A percentile compares a stretch with the other conserved stretches of the same genome.
Conservation (phyloP, 306 rosid genomes). For the Geum urbanum region DNA sequence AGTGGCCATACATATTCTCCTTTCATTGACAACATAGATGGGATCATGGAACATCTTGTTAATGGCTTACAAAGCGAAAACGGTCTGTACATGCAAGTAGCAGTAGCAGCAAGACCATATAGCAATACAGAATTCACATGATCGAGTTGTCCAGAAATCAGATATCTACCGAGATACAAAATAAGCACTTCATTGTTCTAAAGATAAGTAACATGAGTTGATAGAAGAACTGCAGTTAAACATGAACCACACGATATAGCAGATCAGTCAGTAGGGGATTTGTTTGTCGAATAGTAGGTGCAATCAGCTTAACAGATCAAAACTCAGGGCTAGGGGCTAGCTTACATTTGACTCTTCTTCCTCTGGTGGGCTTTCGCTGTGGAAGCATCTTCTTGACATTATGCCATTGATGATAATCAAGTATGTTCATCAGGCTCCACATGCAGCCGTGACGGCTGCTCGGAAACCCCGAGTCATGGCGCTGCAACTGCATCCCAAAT, state of each 20-base stretch:
- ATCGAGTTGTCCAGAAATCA: not conserved
- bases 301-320: not conserved
- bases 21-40: not conserved
- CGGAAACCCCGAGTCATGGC: conserved; percentile 36
- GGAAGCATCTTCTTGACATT: conserved; percentile 52
- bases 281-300: too few species aligned
- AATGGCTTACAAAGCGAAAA: not conserved
- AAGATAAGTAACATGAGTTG: not conserved
- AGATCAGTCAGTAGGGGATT: too few species aligned
- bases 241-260: not conserved
- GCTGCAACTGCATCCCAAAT: conserved; percentile 56
- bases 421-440: conserved; percentile 57
- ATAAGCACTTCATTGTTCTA: not conserved
- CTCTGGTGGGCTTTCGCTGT: conserved; percentile 37
- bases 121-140: not conserved
- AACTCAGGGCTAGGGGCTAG: not conserved
- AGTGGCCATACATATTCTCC: not conserved
- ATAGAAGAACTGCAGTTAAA: not conserved
- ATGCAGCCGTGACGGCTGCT: conserved; percentile 56
- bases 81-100: not conserved
- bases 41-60: not conserved
- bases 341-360: conserved; percentile 47
- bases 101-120: too few species aligned
- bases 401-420: conserved; percentile 67
- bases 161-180: not conserved